Conservation (phyloP, 179 eudicot species). For the Nepenthes alata region DNA sequence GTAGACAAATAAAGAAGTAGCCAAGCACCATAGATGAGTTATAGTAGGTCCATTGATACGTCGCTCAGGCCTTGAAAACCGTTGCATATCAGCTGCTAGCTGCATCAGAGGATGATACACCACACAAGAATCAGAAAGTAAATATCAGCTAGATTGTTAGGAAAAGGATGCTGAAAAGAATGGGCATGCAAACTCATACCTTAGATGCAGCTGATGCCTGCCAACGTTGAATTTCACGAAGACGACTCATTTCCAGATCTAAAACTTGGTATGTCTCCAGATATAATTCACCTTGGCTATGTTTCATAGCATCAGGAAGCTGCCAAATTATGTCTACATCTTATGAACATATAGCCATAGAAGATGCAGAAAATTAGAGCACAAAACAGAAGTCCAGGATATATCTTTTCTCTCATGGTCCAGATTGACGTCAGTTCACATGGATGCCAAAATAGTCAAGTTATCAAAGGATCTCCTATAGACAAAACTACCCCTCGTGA, state of each 20-base stretch:
- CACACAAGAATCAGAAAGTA: conserved; percentile 4
- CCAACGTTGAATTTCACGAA: conserved; percentile 98
- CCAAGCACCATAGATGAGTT: conserved; percentile 81
- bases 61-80: conserved; percentile 96
- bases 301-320: conserved; percentile 99
- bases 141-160: conserved; percentile 7
- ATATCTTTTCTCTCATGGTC: no score
- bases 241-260: conserved; percentile 97
- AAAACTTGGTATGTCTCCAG: conserved; percentile 97
- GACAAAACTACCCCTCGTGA: no score
- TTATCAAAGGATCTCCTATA: no score
- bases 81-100: conserved; percentile 99
- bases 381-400: not conserved
- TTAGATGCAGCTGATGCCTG: conserved; percentile 91
- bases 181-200: conserved; percentile 27
- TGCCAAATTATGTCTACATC: conserved; percentile 21
- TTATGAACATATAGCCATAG: not conserved
- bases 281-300: conserved; percentile 93
- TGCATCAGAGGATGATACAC: conserved; percentile 24
- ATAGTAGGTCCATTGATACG: conserved; percentile 96
- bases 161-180: conserved; percentile 5
- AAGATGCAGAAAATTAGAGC: no score
- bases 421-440: no score
- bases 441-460: no score
- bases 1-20: not conserved